These are phyloP conservation scores for Neophaeococcomyces mojaviensis DNA, from an alignment of 2,329 filamentous ascomycete species.

Conservation along the genomic window DNA sequence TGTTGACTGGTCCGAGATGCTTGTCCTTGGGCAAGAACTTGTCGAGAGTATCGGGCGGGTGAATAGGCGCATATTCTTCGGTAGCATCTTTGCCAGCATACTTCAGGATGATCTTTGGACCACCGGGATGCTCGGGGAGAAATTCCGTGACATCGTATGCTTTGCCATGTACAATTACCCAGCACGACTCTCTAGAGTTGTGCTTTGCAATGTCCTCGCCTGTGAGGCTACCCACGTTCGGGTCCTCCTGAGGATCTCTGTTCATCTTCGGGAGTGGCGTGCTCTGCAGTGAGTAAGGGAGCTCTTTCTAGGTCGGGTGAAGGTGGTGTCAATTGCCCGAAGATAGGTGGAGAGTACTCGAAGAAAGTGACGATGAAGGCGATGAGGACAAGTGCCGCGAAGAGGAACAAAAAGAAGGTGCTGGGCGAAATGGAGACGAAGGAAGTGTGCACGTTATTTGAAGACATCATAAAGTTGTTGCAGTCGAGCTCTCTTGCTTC, in stretches of 20 bases:
- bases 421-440: conserved; percentile 6
- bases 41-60: conserved; percentile 77
- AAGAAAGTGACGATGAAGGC: conserved; percentile 17
- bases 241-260: conserved; percentile 15
- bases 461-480: background rate
- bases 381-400: conserved; percentile 15
- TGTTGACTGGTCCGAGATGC: conserved; percentile 83
- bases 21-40: conserved; percentile 76
- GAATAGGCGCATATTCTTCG: conserved; percentile 83
- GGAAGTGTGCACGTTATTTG: conserved; percentile 3
- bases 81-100: conserved; percentile 94
- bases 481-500: conserved; percentile 8
- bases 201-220: conserved; percentile 63
- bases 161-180: conserved; percentile 83
- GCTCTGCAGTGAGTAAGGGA: conserved; percentile 7
- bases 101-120: conserved; percentile 88
- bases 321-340: conserved; percentile 3
- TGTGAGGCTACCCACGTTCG: conserved; percentile 33
- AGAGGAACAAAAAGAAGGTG: conserved; percentile 16
- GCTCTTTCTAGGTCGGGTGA: conserved; percentile 12
- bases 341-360: conserved; percentile 8
- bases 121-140: conserved; percentile 85
- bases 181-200: conserved; percentile 74
- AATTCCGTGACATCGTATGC: conserved; percentile 88
- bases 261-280: conserved; percentile 17